Evolutionary conservation across 495 filamentous ascomycete genomes (phyloP).

Genomic region (Hypoxylon cercidicola): DNA sequence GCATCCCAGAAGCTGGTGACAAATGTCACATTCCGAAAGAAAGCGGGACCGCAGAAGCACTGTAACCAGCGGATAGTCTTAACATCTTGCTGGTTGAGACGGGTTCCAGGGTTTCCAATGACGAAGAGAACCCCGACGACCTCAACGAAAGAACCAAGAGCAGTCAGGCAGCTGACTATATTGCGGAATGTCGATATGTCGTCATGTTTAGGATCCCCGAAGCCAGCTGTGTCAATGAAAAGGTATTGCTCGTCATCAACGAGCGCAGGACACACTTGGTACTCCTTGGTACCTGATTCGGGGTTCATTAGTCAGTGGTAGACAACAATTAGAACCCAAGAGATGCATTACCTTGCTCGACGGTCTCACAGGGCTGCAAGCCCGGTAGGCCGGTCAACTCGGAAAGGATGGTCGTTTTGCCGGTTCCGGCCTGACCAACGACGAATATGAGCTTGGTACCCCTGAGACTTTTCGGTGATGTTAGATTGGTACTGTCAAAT

Average conservation of each 20-base stretch:
- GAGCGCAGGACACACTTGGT: slow-evolving; percentile 3
- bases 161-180: too few relatives aligned
- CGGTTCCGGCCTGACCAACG: not conserved
- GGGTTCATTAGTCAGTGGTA: too few relatives aligned
- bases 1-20: slow-evolving; percentile 1
- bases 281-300: not conserved
- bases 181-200: too few relatives aligned
- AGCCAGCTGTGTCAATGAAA: slow-evolving; percentile 3
- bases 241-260: slow-evolving; percentile 2
- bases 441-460: slow-evolving; percentile 5
- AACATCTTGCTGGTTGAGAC: not conserved
- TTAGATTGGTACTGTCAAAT: too few relatives aligned
- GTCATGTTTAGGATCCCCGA: not conserved
- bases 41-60: slow-evolving; percentile 4
- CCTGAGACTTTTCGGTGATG: not conserved
- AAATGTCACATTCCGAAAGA: not conserved
- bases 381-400: slow-evolving; percentile 1
- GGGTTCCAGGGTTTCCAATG: too few relatives aligned
- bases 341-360: too few relatives aligned
- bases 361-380: not conserved
- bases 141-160: too few relatives aligned
- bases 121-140: too few relatives aligned
- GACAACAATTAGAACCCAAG: too few relatives aligned
- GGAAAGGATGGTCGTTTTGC: not conserved
- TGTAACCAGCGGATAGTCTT: slow-evolving; percentile 2